These are phyloP conservation scores for Lipomyces japonicus DNA, from an alignment of 805 yeast species.

Conservation along the genomic window DNA sequence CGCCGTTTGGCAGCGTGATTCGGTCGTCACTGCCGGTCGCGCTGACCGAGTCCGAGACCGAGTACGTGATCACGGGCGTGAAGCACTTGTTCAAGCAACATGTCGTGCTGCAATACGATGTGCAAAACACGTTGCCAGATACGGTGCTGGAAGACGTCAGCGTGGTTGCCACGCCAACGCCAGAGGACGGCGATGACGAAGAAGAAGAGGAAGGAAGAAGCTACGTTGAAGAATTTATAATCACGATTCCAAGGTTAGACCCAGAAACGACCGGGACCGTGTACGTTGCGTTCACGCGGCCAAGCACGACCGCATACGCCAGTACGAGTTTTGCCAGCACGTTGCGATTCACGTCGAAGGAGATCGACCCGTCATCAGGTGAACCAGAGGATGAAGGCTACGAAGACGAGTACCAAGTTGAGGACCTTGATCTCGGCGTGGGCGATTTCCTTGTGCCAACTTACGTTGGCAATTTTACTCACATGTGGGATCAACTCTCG, in stretches of 20 bases:
- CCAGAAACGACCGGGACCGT: slow-evolving; percentile 72
- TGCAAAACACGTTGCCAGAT: slow-evolving; percentile 79
- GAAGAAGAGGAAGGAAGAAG: slow-evolving; percentile 47
- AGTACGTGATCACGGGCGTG: slow-evolving; percentile 78
- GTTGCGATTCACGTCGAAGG: slow-evolving; percentile 71
- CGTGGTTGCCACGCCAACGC: slow-evolving; percentile 45
- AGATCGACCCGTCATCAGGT: slow-evolving; percentile 68
- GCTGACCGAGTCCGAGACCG: slow-evolving; percentile 89
- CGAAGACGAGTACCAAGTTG: slow-evolving; percentile 90
- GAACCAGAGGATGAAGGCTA: slow-evolving; percentile 71
- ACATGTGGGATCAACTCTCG: slow-evolving; percentile 65
- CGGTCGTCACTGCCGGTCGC: slow-evolving; percentile 63
- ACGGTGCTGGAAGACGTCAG: slow-evolving; percentile 72
- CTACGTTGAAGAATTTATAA: slow-evolving; percentile 60
- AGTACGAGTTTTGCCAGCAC: slow-evolving; percentile 58
- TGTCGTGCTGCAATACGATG: slow-evolving; percentile 73
- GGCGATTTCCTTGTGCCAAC: slow-evolving; percentile 83
- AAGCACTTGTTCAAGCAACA: slow-evolving; percentile 77
- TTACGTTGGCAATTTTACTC: slow-evolving; percentile 70
- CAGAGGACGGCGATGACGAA: slow-evolving; percentile 52
- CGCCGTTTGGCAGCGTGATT: slow-evolving; percentile 66
- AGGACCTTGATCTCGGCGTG: slow-evolving; percentile 64
- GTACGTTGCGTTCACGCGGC: slow-evolving; percentile 70
- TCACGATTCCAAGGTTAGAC: slow-evolving; percentile 66
- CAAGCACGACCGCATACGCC: slow-evolving; percentile 40